phyloP scores from a whole-genome alignment of 495 filamentous ascomycete genomes.

The Bathelium albidoporum region DNA sequence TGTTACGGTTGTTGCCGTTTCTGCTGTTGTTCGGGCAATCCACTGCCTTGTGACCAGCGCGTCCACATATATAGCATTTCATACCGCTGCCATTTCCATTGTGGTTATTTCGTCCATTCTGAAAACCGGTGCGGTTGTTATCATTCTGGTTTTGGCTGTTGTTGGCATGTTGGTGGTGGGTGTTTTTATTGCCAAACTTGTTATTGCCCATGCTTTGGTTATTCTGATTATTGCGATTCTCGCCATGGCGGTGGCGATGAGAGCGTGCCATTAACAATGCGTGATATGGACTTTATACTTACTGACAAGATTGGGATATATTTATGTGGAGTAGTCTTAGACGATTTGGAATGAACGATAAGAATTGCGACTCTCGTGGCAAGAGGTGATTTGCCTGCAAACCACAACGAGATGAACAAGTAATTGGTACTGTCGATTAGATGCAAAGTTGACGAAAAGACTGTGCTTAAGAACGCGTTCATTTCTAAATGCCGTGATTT shows the following conservation, averaged over 20 bases:
- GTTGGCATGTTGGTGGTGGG: background rate
- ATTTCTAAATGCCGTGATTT: background rate
- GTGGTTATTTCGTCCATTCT: background rate
- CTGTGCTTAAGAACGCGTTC: background rate
- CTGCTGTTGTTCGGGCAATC: background rate
- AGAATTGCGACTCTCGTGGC: background rate
- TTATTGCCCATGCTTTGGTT: background rate
- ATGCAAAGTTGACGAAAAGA: background rate
- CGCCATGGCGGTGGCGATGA: background rate
- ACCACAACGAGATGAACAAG: background rate
- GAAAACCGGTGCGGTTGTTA: background rate
- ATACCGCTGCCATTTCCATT: background rate
- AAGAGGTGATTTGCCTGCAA: conserved; percentile 4
- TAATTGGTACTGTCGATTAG: background rate
- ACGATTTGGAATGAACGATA: background rate
- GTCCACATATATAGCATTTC: background rate
- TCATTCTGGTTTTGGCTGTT: background rate
- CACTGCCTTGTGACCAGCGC: background rate
- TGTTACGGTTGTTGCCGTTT: background rate
- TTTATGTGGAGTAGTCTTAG: background rate
- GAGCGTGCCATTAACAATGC: too few species aligned
- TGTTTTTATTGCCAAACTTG: background rate
- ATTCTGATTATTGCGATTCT: background rate
- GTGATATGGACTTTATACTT: too few species aligned
- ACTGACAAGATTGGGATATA: background rate